phyloP scores from a whole-genome alignment of 345 rosid species.

The Salix koriyanagi region DNA sequence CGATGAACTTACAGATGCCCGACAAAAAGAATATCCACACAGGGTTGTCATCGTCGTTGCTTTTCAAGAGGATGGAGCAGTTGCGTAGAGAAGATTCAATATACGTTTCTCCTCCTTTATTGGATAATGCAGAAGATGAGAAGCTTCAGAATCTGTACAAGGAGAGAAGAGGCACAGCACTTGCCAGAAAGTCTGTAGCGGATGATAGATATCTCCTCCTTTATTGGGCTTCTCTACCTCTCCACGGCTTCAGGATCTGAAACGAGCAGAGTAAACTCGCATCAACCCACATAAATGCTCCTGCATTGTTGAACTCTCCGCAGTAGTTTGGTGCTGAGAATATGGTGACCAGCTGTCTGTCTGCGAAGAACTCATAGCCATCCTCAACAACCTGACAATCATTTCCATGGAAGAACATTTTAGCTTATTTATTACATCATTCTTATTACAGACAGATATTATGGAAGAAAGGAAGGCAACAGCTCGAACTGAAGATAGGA shows the following conservation, averaged over 20 bases:
- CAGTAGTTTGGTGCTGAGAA: constrained; percentile 25
- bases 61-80: too few relatives aligned
- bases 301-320: constrained; percentile 25
- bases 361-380: constrained; percentile 27
- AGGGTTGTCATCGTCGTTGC: too few relatives aligned
- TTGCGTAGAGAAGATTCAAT: too few relatives aligned
- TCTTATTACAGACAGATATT: not conserved
- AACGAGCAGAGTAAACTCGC: constrained; percentile 24
- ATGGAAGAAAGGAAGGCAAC: not conserved
- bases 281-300: constrained; percentile 21
- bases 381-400: constrained; percentile 13
- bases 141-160: not conserved
- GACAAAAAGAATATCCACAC: not conserved
- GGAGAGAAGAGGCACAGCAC: not conserved
- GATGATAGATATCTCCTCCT: not conserved
- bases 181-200: not conserved
- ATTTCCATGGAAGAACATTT: not conserved
- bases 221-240: not conserved
- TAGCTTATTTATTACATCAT: not conserved
- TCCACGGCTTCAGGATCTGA: constrained; percentile 23
- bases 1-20: not conserved
- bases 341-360: constrained; percentile 21
- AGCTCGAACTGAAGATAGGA: not conserved
- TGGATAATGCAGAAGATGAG: not conserved
- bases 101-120: not conserved